Evolutionary conservation across 2,329 filamentous ascomycete genomes (phyloP).

Genomic region (Camptophora hylomeconis): DNA sequence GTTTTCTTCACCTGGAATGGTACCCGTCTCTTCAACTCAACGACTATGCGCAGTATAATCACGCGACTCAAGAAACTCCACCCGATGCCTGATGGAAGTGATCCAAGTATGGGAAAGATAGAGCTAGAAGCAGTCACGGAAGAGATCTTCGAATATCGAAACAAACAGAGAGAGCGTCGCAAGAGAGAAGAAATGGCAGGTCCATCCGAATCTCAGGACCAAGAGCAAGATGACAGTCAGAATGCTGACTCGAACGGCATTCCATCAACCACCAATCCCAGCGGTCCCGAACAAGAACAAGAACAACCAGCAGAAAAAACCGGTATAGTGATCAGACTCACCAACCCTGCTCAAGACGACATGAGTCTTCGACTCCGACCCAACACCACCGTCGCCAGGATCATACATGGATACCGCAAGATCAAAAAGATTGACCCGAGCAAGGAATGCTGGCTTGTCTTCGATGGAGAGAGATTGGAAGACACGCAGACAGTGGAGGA

Average conservation of each 20-base stretch:
- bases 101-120: slow-evolving; percentile 45
- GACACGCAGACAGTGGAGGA: slow-evolving; percentile 47
- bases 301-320: slow-evolving; percentile 9
- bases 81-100: slow-evolving; percentile 9
- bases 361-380: slow-evolving; percentile 33
- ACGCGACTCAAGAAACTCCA: slow-evolving; percentile 17
- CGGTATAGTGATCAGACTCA: slow-evolving; percentile 36
- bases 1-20: slow-evolving; percentile 72
- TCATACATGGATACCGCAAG: slow-evolving; percentile 50
- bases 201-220: slow-evolving; percentile 1
- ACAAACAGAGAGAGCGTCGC: slow-evolving; percentile 36
- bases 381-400: slow-evolving; percentile 46
- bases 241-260: not conserved
- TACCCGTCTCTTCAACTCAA: slow-evolving; percentile 59
- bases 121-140: slow-evolving; percentile 66
- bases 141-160: slow-evolving; percentile 41
- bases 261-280: slow-evolving; percentile 10
- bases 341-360: slow-evolving; percentile 37
- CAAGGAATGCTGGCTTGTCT: slow-evolving; percentile 48
- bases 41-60: slow-evolving; percentile 56
- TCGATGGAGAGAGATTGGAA: slow-evolving; percentile 63
- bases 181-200: slow-evolving; percentile 26
- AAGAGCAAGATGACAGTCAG: not conserved
- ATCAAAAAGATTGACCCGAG: slow-evolving; percentile 38
- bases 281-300: slow-evolving; percentile 18